Evolutionary conservation across 176 grass and related monocot genomes (phyloP), one percentile per base, ranked within the genome.

Genomic region (Juncus effusus): DNA sequence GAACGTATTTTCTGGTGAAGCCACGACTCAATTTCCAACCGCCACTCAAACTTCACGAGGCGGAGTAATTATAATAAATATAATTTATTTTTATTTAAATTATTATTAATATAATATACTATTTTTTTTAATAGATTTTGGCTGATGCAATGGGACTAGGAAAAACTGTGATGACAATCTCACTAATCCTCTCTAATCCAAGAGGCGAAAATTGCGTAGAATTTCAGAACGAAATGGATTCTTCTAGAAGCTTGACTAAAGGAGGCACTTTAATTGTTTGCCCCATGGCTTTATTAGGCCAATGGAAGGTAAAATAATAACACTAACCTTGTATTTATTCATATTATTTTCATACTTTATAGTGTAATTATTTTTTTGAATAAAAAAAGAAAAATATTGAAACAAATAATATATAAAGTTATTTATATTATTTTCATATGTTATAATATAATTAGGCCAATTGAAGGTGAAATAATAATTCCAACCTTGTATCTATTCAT

Each of bases 141-240:
- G 87, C 91, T 36, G 87, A 96, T 74, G 87, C 91, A 74, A 96
- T 96, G 91, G 91, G 87, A 69, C 84, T 96, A 71, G 91, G 91
- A 37, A 90, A 96, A 84, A 91, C 91, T 73, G 91, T 96, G 13
- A 96, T 90, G 91, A 85, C 87, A 47, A 91, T 96, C 84, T 84
- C 91, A 69, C 51, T 90, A 35, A 75, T 96, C 81, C 87, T 91
- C n/a, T 73, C 84, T 73, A 76, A 81, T 19, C 84, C 79, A 65
- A 96, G 64, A 62, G 81, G 79, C 12, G 66, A 85, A 60, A 68
- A 10, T 12, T 86, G 66, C 52, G 16, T 70, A 47, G 42, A 65
- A 56, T 70, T 67, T 64, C 58, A 78, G 58, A 82, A 38, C 38
- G 69, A 72, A 11, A 73, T 3, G 1, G 64, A 45, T 16, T 42